Evolutionary conservation across 139 green algal genomes (phyloP), one percentile per base, ranked within the genome.

Genomic region (Diplosphaera chodatii): DNA sequence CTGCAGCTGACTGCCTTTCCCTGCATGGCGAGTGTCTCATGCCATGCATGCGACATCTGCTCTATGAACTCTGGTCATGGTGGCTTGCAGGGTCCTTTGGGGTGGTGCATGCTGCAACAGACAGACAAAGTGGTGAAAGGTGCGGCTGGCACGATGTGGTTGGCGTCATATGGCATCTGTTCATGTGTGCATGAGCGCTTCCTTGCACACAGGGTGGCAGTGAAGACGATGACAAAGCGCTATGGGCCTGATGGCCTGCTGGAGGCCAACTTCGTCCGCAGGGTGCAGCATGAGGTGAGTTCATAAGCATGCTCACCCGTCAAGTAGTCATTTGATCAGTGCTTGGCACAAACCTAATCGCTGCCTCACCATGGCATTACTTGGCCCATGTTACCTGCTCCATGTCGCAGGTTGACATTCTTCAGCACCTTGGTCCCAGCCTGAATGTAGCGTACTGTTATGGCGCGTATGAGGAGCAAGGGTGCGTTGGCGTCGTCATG

Each of bases 401-500:
- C n/a, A n/a, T n/a, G n/a, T n/a, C 13, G 8, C 48, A 59, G 48
- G 48, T 59, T 13, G 87, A 92, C 73, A 86, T 92, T 56, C 81
- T 80, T 55, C 84, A 83, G 32, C 81, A 89, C 77, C 74, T 93
- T 75, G 84, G 86, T 25, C 77, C 77, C 32, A 86, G 77, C 2
- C 75, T 94, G 15, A 94, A 91, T 37, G 78, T 91, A 40, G 83
- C 79, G 10, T 83, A 91, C 67, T 41, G 91, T 59, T 85, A 87
- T 65, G 85, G 81, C 21, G 85, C 75, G 22, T 95, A 82, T 70
- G 90, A 95, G 68, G 85, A 88, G 29, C 74, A 85, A 22, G 55
- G 71, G 41, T 73, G 72, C 23, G 88, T 95, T 6, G 74, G 90
- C 70, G 56, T 95, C 21, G 87, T 95, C 15, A 86, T 95, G 81